Conservation (phyloP, 805 yeast species). For the Hemisphaericaspora nanyangensis region DNA sequence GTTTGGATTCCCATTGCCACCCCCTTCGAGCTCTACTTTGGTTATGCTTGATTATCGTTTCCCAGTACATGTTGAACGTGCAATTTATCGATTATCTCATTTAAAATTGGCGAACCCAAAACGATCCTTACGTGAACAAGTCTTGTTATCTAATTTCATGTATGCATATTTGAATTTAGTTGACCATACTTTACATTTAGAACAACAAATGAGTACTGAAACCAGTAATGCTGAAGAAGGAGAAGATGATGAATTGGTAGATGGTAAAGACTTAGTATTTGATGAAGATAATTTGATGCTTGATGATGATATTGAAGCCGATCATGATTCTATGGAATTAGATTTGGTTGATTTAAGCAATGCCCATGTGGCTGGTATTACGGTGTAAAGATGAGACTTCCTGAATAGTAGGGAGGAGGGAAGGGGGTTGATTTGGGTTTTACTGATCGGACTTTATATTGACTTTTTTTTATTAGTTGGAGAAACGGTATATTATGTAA, state of each 20-base stretch:
- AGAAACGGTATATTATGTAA: no score
- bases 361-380: neutral
- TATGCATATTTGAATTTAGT: constrained; percentile 93
- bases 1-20: constrained; percentile 84
- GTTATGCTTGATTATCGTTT: constrained; percentile 81
- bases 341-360: constrained; percentile 12
- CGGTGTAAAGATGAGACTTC: no score
- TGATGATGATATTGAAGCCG: constrained; percentile 7
- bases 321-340: constrained; percentile 17
- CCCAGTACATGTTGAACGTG: constrained; percentile 94
- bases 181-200: constrained; percentile 78
- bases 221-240: constrained; percentile 4
- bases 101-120: constrained; percentile 91
- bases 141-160: constrained; percentile 91
- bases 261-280: constrained; percentile 8
- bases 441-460: no score
- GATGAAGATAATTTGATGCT: constrained; percentile 1
- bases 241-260: constrained; percentile 9
- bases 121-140: constrained; percentile 88
- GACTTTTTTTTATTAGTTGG: no score
- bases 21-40: constrained; percentile 69
- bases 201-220: constrained; percentile 46
- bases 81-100: constrained; percentile 89
- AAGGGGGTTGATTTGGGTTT: no score
- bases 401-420: no score